phyloP scores from a whole-genome alignment of 352 stramenopile species.

The Hyphochytrium catenoides region DNA sequence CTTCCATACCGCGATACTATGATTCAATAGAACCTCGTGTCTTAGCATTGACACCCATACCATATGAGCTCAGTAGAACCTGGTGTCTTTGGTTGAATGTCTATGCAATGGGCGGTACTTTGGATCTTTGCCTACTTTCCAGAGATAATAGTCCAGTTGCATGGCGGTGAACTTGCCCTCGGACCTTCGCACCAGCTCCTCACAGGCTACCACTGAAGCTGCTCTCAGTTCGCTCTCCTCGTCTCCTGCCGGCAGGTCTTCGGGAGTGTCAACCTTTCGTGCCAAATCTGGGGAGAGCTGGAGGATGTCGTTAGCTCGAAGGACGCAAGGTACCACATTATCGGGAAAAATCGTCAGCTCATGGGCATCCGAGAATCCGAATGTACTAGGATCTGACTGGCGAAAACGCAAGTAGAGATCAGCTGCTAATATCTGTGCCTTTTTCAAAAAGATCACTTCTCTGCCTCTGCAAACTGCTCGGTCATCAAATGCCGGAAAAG shows the following conservation, averaged over 20 bases:
- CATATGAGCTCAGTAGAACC: too few relatives aligned
- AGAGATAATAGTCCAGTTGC: constrained; percentile 31
- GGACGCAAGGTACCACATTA: too few relatives aligned
- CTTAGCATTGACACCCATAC: too few relatives aligned
- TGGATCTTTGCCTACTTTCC: constrained; percentile 42
- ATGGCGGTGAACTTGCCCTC: constrained; percentile 16
- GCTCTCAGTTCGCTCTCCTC: constrained; percentile 37
- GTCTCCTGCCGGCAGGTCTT: too few relatives aligned
- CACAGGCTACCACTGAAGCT: constrained; percentile 27
- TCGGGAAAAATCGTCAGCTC: too few relatives aligned
- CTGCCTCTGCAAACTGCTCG: constrained; percentile 19
- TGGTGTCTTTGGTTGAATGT: constrained; percentile 34
- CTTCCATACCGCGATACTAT: too few relatives aligned
- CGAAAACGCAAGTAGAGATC: constrained; percentile 35
- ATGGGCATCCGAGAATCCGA: too few relatives aligned
- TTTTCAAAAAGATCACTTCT: constrained; percentile 35
- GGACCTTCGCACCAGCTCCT: constrained; percentile 28
- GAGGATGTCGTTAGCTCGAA: too few relatives aligned
- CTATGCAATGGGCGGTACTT: constrained; percentile 32
- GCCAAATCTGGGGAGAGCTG: too few relatives aligned
- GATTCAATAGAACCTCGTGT: too few relatives aligned
- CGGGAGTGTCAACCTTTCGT: too few relatives aligned
- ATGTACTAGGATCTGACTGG: too few relatives aligned
- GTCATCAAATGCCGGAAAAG: constrained; percentile 45
- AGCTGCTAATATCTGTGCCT: constrained; percentile 24